A percentile compares a stretch with the other conserved stretches of the same genome.
Conservation (phyloP, 139 green algal genomes). For the Chlorella sp. region DNA sequence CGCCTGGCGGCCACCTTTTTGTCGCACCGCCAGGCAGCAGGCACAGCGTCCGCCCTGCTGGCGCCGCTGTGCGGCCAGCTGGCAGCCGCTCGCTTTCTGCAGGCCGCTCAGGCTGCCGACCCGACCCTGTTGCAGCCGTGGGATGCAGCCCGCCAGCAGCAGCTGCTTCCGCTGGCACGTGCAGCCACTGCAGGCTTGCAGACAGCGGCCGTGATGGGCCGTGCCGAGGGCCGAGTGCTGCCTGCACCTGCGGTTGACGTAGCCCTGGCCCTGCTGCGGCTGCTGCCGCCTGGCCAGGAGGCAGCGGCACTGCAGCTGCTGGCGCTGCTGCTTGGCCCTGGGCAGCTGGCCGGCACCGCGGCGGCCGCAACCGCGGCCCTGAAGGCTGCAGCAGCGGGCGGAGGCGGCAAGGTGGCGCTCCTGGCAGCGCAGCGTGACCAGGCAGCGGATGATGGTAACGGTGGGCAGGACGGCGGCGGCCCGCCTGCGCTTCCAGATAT, state of each 20-base stretch:
- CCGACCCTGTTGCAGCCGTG: constrained; percentile 40
- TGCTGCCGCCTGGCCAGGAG: constrained; percentile 41
- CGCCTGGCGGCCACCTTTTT: constrained; percentile 1
- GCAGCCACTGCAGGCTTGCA: background rate
- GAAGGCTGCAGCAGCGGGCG: background rate
- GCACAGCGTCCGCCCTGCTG: background rate
- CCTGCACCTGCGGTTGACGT: background rate
- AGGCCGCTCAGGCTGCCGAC: background rate
- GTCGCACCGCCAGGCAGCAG: background rate
- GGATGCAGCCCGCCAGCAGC: constrained; percentile 19
- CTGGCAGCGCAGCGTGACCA: background rate
- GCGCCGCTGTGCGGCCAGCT: background rate
- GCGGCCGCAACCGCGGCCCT: background rate
- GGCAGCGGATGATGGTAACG: background rate
- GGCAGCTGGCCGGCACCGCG: background rate
- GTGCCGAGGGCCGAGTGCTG: background rate
- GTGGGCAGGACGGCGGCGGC: background rate
- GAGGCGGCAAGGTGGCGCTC: background rate
- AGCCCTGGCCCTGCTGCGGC: constrained; percentile 8
- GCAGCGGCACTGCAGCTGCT: constrained; percentile 19
- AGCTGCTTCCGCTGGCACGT: constrained; percentile 19
- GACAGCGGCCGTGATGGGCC: background rate
- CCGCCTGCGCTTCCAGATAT: background rate
- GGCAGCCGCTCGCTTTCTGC: constrained; percentile 1
- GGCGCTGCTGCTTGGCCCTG: background rate